Evolutionary conservation across 768 basidiomycete genomes (phyloP).

Genomic region (Naematelia aurantialba): DNA sequence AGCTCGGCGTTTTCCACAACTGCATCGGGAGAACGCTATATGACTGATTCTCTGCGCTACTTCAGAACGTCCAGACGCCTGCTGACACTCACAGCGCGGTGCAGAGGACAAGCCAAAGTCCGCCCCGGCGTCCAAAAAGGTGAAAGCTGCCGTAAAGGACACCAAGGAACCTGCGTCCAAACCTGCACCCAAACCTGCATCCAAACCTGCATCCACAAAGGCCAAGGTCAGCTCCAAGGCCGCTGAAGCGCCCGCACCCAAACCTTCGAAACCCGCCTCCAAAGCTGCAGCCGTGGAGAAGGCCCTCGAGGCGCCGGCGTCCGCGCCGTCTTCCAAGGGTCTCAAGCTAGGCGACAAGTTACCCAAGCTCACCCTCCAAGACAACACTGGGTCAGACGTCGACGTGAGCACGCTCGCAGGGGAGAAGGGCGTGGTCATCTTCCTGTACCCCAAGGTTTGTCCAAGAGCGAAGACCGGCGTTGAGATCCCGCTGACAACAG

Average conservation of each 20-base stretch:
- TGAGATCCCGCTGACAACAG: background rate
- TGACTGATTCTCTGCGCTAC: no score
- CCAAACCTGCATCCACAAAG: slow-evolving; percentile 20
- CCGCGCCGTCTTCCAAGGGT: slow-evolving; percentile 36
- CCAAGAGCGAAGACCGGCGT: background rate
- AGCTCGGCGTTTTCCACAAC: no score
- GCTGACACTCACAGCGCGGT: no score
- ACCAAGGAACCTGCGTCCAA: no score
- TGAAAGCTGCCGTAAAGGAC: no score
- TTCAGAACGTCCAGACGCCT: no score
- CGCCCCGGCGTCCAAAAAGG: slow-evolving; percentile 5
- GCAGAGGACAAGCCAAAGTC: slow-evolving; percentile 10
- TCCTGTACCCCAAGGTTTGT: slow-evolving; percentile 50
- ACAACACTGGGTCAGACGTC: slow-evolving; percentile 77
- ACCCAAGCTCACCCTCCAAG: slow-evolving; percentile 70
- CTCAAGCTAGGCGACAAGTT: slow-evolving; percentile 72
- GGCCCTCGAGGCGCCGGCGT: slow-evolving; percentile 38
- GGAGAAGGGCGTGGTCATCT: slow-evolving; percentile 69
- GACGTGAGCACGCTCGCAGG: slow-evolving; percentile 61
- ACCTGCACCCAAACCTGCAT: slow-evolving; percentile 18
- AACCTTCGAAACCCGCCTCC: slow-evolving; percentile 7
- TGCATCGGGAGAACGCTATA: no score
- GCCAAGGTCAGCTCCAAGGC: slow-evolving; percentile 16
- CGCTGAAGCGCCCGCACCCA: slow-evolving; percentile 14
- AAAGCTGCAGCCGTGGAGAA: slow-evolving; percentile 26